Conservation (phyloP, 169 alveolate genomes). For the Plasmodium adleri region DNA sequence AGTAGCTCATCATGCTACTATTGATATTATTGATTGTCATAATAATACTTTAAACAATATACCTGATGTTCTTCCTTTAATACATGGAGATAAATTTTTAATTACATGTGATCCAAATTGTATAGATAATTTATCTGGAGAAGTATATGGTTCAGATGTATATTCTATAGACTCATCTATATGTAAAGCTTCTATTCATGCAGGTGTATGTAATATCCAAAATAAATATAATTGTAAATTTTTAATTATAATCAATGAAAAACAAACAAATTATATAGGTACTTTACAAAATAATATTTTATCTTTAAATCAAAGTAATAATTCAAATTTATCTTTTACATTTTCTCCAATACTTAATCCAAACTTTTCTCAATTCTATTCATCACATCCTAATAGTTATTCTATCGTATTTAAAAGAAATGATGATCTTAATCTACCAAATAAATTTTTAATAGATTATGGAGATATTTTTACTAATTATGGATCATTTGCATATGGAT, state of each 20-base stretch:
- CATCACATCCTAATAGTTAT: constrained; percentile 37
- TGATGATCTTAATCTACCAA: constrained; percentile 19
- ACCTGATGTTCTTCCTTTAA: constrained; percentile 67
- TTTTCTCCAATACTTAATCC: neutral
- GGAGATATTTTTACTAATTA: constrained; percentile 38
- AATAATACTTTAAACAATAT: constrained; percentile 40
- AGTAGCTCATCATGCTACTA: constrained; percentile 28
- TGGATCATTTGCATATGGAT: constrained; percentile 50
- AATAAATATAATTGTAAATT: constrained; percentile 24
- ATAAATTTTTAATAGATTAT: constrained; percentile 39
- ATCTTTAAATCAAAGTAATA: constrained; percentile 27
- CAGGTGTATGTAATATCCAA: constrained; percentile 28
- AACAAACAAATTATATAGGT: constrained; percentile 24
- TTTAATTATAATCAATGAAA: constrained; percentile 8
- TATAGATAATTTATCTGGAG: constrained; percentile 23
- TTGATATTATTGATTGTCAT: constrained; percentile 73
- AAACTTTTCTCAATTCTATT: constrained; percentile 3
- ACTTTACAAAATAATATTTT: constrained; percentile 43
- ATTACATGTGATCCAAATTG: constrained; percentile 77
- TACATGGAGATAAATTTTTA: constrained; percentile 70
- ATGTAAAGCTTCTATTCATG: constrained; percentile 59
- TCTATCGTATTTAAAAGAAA: constrained; percentile 57
- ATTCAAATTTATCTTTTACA: constrained; percentile 20
- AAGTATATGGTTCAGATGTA: constrained; percentile 46
- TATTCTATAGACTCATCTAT: constrained; percentile 44